A percentile compares a stretch with the other conserved stretches of the same genome.
phyloP scores from a whole-genome alignment of 805 yeast species.

The Kazachstania martiniae region DNA sequence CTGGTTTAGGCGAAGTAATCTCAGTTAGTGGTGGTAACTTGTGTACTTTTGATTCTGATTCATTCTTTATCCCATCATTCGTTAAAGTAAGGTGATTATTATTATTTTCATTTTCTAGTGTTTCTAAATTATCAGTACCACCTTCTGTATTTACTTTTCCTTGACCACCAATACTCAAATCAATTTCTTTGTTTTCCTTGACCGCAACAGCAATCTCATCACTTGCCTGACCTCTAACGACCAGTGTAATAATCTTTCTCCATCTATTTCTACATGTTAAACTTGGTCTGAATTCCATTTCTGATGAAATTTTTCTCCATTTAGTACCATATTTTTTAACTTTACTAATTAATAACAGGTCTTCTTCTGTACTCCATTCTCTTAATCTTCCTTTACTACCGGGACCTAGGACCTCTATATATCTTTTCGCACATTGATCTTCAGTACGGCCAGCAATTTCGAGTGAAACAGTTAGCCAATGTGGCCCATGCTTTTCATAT shows the following conservation, averaged over 20 bases:
- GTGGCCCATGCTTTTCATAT: constrained; percentile 57
- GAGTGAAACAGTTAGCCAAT: constrained; percentile 76
- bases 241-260: constrained; percentile 75
- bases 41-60: neutral
- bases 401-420: constrained; percentile 81
- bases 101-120: neutral
- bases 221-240: constrained; percentile 54
- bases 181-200: constrained; percentile 36
- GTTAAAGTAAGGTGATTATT: neutral
- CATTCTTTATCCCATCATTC: neutral
- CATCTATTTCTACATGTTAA: constrained; percentile 87
- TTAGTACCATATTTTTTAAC: constrained; percentile 71
- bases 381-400: constrained; percentile 61
- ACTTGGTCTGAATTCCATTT: constrained; percentile 72
- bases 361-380: constrained; percentile 75
- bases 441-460: constrained; percentile 80
- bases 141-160: neutral
- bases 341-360: constrained; percentile 51
- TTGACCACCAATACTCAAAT: constrained; percentile 8
- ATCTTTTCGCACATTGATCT: constrained; percentile 90
- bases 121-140: neutral
- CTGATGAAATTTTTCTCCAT: constrained; percentile 73
- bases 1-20: neutral
- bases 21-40: no score
- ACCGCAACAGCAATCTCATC: constrained; percentile 48